These are phyloP conservation scores for Suhomyces choctaworum DNA, from an alignment of 1,139 yeast species.

Conservation along the genomic window DNA sequence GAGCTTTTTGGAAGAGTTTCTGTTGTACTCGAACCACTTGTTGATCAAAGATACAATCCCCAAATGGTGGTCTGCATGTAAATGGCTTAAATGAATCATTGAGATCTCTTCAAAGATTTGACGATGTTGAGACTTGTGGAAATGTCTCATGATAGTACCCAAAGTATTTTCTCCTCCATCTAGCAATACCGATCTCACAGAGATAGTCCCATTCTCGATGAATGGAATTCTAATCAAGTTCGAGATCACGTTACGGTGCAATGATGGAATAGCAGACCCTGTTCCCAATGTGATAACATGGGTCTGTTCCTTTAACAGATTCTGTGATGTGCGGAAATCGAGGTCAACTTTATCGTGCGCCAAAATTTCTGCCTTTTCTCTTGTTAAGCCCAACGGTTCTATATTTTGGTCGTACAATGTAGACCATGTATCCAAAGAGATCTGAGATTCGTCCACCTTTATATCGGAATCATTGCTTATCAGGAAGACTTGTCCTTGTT, in stretches of 20 bases:
- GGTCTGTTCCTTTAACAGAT: constrained; percentile 50
- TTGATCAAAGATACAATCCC: constrained; percentile 73
- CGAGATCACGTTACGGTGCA: constrained; percentile 80
- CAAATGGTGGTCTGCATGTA: constrained; percentile 96
- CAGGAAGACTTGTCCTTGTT: constrained; percentile 32
- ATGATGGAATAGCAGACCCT: constrained; percentile 89
- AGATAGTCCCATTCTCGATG: constrained; percentile 25
- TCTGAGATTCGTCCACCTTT: constrained; percentile 21
- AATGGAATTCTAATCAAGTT: constrained; percentile 72
- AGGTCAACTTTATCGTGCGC: constrained; percentile 24
- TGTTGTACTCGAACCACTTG: constrained; percentile 57
- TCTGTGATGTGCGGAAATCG: constrained; percentile 8
- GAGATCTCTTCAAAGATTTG: constrained; percentile 54
- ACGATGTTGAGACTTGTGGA: constrained; percentile 42
- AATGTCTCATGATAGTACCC: constrained; percentile 68
- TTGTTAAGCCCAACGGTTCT: constrained; percentile 25
- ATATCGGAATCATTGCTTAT: constrained; percentile 27
- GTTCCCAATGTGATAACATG: constrained; percentile 86
- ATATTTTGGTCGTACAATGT: constrained; percentile 45
- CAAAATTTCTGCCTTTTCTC: constrained; percentile 22
- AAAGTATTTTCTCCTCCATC: constrained; percentile 96
- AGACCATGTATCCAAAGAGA: constrained; percentile 37
- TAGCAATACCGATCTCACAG: constrained; percentile 53
- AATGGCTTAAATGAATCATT: constrained; percentile 75
- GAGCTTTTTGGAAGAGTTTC: constrained; percentile 33